phyloP scores from a whole-genome alignment of 2,329 filamentous ascomycete species.

The Cercospora sp. region DNA sequence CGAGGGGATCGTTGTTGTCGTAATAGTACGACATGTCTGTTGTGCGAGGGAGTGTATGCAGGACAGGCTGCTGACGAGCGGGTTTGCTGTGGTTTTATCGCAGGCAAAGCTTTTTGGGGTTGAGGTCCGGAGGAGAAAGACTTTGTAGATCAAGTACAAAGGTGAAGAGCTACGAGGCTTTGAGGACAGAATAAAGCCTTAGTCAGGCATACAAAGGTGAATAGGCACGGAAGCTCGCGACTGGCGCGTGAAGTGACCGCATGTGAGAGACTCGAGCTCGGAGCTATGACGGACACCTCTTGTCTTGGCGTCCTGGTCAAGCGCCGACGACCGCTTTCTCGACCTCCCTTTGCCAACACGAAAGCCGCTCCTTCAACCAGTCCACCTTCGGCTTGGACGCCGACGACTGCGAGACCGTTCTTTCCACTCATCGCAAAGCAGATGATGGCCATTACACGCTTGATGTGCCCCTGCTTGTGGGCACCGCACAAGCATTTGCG shows the following conservation, averaged over 20 bases:
- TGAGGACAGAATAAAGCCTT: not conserved
- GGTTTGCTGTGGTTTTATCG: not conserved
- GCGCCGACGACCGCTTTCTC: not conserved
- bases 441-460: no score
- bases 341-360: not conserved
- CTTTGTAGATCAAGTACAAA: not conserved
- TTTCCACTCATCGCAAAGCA: no score
- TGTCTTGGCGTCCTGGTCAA: not conserved
- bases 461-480: not conserved
- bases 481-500: not conserved
- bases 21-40: conserved; percentile 41
- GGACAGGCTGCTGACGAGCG: not conserved
- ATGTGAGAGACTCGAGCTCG: conserved; percentile 1
- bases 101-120: not conserved
- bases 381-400: no score
- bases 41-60: not conserved
- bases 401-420: no score
- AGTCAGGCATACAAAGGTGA: not conserved
- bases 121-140: not conserved
- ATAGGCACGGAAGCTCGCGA: not conserved
- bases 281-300: not conserved
- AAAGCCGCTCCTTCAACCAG: no score
- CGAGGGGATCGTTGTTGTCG: conserved; percentile 55
- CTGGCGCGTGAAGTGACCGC: not conserved
- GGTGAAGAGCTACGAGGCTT: not conserved